Evolutionary conservation across 805 yeast genomes (phyloP).

Genomic region (Candida nitratophila): DNA sequence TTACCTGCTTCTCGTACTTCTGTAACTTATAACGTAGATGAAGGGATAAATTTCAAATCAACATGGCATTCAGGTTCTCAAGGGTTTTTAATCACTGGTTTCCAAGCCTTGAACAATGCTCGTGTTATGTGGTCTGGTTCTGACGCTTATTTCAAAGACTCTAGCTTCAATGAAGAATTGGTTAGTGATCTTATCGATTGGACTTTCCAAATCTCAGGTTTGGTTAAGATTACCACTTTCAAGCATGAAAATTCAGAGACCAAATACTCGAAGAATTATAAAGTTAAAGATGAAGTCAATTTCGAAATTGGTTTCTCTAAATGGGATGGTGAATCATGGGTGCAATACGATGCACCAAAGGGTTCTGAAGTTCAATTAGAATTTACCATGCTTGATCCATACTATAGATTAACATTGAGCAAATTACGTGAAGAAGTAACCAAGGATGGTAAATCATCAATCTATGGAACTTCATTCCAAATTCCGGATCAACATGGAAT

Average conservation of each 20-base stretch:
- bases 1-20: conserved; percentile 61
- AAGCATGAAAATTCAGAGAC: conserved; percentile 46
- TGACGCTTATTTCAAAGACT: conserved; percentile 40
- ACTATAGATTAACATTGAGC: conserved; percentile 67
- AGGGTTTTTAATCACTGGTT: conserved; percentile 65
- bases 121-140: conserved; percentile 82
- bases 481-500: conserved; percentile 97
- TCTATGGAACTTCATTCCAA: conserved; percentile 49
- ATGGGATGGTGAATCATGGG: conserved; percentile 53
- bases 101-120: conserved; percentile 76
- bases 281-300: conserved; percentile 64
- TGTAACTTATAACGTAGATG: conserved; percentile 43
- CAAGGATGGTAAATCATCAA: conserved; percentile 34
- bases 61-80: conserved; percentile 81
- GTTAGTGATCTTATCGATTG: conserved; percentile 50
- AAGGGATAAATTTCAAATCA: conserved; percentile 30
- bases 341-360: conserved; percentile 40
- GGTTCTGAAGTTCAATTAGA: conserved; percentile 71
- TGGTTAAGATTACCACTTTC: conserved; percentile 48
- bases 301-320: conserved; percentile 47
- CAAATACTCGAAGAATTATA: conserved; percentile 39
- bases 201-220: conserved; percentile 66
- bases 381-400: conserved; percentile 89
- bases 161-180: conserved; percentile 27
- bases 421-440: conserved; percentile 31